phyloP scores from a whole-genome alignment of 768 basidiomycete genomes.

The Boletus sp. region DNA sequence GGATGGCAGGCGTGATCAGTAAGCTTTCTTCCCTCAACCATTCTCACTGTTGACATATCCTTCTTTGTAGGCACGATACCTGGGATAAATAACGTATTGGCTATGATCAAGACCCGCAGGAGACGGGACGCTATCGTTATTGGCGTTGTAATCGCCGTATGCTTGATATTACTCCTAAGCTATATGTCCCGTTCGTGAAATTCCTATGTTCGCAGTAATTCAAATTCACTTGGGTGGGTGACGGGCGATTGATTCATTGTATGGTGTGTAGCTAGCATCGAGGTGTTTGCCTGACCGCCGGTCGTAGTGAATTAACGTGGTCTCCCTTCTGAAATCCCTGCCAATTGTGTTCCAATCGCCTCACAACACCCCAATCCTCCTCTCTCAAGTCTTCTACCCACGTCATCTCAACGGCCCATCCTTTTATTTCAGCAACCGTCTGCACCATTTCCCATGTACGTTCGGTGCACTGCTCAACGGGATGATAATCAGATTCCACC shows the following conservation, averaged over 20 bases:
- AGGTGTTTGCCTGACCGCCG: background rate
- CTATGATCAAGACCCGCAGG: conserved; percentile 90
- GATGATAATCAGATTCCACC: conserved; percentile 82
- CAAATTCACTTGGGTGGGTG: background rate
- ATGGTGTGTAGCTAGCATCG: background rate
- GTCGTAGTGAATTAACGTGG: conserved; percentile 28
- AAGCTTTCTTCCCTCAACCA: conserved; percentile 21
- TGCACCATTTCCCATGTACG: conserved; percentile 78
- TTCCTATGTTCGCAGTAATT: conserved; percentile 3
- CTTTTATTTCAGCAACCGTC: conserved; percentile 70
- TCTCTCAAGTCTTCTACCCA: conserved; percentile 44
- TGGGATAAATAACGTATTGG: conserved; percentile 87
- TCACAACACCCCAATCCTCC: conserved; percentile 60
- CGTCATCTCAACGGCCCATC: conserved; percentile 68
- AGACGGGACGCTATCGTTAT: conserved; percentile 88
- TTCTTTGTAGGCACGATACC: conserved; percentile 71
- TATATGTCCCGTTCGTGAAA: conserved; percentile 40
- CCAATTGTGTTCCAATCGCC: conserved; percentile 73
- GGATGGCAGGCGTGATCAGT: conserved; percentile 86
- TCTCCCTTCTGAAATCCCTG: conserved; percentile 50
- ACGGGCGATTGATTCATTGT: background rate
- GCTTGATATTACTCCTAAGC: conserved; percentile 60
- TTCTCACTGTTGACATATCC: background rate
- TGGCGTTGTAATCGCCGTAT: conserved; percentile 84
- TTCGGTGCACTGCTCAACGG: conserved; percentile 54